These are phyloP conservation scores for Knufia petricola DNA, from an alignment of 2,329 filamentous ascomycete genomes.

Conservation along the genomic window DNA sequence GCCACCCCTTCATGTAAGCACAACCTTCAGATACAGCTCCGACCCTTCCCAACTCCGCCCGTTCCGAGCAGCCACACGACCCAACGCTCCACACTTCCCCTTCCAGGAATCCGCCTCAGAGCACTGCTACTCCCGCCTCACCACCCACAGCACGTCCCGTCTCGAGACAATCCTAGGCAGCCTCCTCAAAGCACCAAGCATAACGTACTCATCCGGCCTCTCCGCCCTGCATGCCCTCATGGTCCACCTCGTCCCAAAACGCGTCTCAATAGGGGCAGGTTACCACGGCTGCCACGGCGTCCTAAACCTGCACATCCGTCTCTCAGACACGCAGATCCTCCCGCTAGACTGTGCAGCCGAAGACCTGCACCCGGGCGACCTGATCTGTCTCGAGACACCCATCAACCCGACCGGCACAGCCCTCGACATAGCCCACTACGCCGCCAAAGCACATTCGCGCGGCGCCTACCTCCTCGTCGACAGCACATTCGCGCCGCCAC, in stretches of 20 bases:
- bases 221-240: conserved; percentile 82
- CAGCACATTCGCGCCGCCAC: conserved; percentile 85
- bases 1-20: conserved; percentile 81
- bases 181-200: conserved; percentile 56
- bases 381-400: conserved; percentile 87
- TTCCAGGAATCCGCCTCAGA: conserved; percentile 23
- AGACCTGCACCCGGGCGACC: conserved; percentile 63
- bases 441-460: conserved; percentile 57
- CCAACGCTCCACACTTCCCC: conserved; percentile 8
- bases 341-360: conserved; percentile 58
- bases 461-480: conserved; percentile 78
- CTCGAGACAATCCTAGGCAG: conserved; percentile 73
- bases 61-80: conserved; percentile 36
- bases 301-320: conserved; percentile 60
- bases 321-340: conserved; percentile 65
- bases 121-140: conserved; percentile 76
- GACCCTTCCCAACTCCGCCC: conserved; percentile 58
- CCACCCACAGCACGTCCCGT: conserved; percentile 69
- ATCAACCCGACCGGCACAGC: conserved; percentile 84
- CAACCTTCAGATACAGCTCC: conserved; percentile 72
- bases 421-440: conserved; percentile 61
- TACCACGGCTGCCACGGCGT: conserved; percentile 95
- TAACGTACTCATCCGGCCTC: conserved; percentile 79
- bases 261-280: conserved; percentile 70
- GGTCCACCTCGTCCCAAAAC: conserved; percentile 71